Percentiles rank a stretch among this genome's conserved stretches.
These are phyloP conservation scores for Limonium bicolor DNA, from an alignment of 148 eudicot genomes.

Conservation along the genomic window DNA sequence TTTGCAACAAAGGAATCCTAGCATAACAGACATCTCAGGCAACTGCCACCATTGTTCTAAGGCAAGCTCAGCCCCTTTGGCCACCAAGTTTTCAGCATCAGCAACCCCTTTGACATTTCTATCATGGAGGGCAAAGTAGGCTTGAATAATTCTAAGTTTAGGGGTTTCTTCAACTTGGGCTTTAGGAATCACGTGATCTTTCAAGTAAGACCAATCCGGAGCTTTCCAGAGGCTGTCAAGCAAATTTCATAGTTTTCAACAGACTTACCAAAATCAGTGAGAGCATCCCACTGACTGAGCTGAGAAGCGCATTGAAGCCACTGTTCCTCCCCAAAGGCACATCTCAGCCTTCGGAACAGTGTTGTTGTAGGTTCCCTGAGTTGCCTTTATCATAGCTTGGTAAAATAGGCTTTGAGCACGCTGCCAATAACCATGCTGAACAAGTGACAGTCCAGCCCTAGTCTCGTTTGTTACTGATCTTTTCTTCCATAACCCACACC, in stretches of 20 bases:
- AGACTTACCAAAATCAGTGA: conserved; percentile 83
- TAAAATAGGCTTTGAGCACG: conserved; percentile 92
- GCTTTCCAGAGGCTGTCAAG: conserved; percentile 94
- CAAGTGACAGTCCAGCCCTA: conserved; percentile 90
- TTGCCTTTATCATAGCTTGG: conserved; percentile 97
- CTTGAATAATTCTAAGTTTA: conserved; percentile 81
- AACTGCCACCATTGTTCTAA: conserved; percentile 99
- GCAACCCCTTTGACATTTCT: conserved; percentile 68
- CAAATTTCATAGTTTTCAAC: conserved; percentile 85
- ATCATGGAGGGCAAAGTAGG: conserved; percentile 93
- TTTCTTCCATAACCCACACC: conserved; percentile 98
- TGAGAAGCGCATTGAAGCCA: conserved; percentile 94
- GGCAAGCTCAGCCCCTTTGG: conserved; percentile 88
- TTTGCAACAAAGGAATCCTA: conserved; percentile 82
- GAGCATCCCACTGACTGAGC: conserved; percentile 95
- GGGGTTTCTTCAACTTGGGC: conserved; percentile 99
- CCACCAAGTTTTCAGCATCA: conserved; percentile 84
- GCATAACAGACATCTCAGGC: conserved; percentile 96
- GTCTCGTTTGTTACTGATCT: conserved; percentile 85
- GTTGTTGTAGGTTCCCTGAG: conserved; percentile 92
- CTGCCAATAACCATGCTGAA: conserved; percentile 99
- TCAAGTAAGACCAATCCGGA: conserved; percentile 91
- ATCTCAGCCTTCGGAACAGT: conserved; percentile 98
- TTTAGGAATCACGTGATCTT: conserved; percentile 82
- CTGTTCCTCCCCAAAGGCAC: conserved; percentile 99